A percentile compares a stretch with the other conserved stretches of the same genome.
Conservation (phyloP, 2,329 filamentous ascomycete species). For the Ceratocystis cacaofunesta region DNA sequence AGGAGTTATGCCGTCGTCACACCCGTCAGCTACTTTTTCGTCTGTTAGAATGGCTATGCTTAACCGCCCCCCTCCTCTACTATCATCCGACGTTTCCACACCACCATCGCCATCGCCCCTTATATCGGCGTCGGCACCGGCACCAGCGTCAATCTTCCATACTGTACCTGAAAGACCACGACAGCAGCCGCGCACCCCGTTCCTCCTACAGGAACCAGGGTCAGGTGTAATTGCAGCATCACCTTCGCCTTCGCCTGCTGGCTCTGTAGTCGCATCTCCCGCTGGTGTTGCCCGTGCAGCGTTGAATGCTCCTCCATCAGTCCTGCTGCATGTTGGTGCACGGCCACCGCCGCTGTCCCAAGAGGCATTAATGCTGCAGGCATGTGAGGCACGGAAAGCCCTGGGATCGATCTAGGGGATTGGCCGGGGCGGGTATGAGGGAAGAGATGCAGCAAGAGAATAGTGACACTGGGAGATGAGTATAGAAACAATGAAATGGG, state of each 20-base stretch:
- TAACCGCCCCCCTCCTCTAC: conserved; percentile 4
- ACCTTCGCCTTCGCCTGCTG: background rate
- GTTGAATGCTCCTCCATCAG: background rate
- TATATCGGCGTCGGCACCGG: background rate
- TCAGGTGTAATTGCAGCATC: background rate
- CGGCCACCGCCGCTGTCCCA: conserved; percentile 8
- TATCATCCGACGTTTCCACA: background rate
- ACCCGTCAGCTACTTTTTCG: background rate
- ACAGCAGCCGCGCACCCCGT: conserved; percentile 7
- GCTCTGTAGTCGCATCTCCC: background rate
- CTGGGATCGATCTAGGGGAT: conserved; percentile 8
- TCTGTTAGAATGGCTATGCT: background rate
- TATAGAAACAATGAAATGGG: background rate
- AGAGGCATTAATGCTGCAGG: conserved; percentile 7
- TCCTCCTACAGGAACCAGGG: background rate
- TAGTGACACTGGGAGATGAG: background rate
- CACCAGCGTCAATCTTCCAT: background rate
- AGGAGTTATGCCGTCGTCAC: background rate
- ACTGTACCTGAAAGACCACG: background rate
- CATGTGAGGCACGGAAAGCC: conserved; percentile 2
- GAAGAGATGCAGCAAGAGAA: background rate
- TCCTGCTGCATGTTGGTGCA: background rate
- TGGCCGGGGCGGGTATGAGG: background rate
- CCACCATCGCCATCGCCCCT: background rate
- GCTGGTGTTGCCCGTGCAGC: background rate